Percentiles rank a stretch among this genome's conserved stretches.
phyloP scores from a whole-genome alignment of 441 rosid species.

The Geranium incanum region DNA sequence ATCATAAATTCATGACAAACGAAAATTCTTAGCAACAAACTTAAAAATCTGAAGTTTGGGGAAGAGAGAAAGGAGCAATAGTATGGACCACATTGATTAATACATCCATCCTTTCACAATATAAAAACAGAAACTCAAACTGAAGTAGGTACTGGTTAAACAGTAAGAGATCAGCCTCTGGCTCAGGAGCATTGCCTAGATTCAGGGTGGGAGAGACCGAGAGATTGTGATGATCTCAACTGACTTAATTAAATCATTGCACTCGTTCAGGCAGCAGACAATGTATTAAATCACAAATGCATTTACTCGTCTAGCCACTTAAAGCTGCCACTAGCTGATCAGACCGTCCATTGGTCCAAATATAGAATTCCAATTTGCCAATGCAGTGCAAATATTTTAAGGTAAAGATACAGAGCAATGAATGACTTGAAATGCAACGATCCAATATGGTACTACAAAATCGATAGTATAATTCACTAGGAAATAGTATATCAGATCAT shows the following conservation, averaged over 20 bases:
- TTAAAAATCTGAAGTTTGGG: not conserved
- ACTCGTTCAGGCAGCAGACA: not conserved
- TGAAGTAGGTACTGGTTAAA: not conserved
- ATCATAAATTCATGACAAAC: not conserved
- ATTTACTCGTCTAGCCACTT: not conserved
- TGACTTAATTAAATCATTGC: not conserved
- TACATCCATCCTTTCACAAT: not conserved
- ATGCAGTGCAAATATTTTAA: not conserved
- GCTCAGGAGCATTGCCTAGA: constrained; percentile 2
- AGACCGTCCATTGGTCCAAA: not conserved
- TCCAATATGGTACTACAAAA: not conserved
- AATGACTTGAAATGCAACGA: not conserved
- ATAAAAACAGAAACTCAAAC: not conserved
- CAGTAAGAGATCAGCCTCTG: not conserved
- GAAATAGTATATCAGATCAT: not conserved
- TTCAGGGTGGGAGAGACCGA: not conserved
- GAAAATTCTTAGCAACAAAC: not conserved
- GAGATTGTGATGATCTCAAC: not conserved
- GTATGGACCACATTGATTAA: not conserved
- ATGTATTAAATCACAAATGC: not conserved
- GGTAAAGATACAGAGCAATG: not conserved
- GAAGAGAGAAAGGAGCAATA: not conserved
- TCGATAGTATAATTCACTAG: not conserved
- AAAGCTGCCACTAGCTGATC: not conserved
- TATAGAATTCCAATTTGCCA: not conserved